Base-by-base conservation (phyloP, 140 eudicot species). In the Erigeron philadelphicus region DNA sequence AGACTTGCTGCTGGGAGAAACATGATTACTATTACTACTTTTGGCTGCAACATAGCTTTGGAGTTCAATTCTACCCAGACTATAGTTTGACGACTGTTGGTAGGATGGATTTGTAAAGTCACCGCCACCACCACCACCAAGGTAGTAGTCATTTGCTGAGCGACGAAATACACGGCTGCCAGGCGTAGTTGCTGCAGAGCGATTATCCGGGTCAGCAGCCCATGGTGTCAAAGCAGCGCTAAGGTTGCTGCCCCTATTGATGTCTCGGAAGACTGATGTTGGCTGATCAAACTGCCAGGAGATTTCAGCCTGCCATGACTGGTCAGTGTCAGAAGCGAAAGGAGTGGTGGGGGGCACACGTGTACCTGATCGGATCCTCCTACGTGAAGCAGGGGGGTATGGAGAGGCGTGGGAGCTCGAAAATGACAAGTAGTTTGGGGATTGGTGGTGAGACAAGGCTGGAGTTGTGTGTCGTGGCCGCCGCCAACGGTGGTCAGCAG, bases 301-400 rank as follows among this genome's bases (percentile, higher is more conserved):
- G 38, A 89, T 68, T 60, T 89, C 90, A 4, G 81, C 79, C 68
- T 84, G 96, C 96, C 96, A 89, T 4, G 95, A 86, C 61, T 23
- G 56, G 76, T 89, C 95, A 21, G 60, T 78, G 66, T 86, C 88
- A 2, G 96, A 75, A 63, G 90, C 84, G 47, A 89, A 86, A 45
- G 96, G 95, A 23, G 86, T 67, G 61, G 85, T 48, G 13, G 90
- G 96, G 2, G 95, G 96, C 9, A 77, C 74, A 49, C 75, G 81
- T 9, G 68, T 68, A 13, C 25, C 25, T 21, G 41, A 59, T 15
- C 79, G 81, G 21, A 71, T 31, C 59, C 78, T 31, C 59, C 78
- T 64, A 43, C 81, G 80, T 41, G 87, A 65, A 40, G 75, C n/a
- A 48, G 65, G 75, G 50, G 65, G 75, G 50, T 66, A 9, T 8